Percentiles rank a stretch among this genome's conserved stretches.
Conservation (phyloP, 2,329 filamentous ascomycete species). For the Periconia sp. region DNA sequence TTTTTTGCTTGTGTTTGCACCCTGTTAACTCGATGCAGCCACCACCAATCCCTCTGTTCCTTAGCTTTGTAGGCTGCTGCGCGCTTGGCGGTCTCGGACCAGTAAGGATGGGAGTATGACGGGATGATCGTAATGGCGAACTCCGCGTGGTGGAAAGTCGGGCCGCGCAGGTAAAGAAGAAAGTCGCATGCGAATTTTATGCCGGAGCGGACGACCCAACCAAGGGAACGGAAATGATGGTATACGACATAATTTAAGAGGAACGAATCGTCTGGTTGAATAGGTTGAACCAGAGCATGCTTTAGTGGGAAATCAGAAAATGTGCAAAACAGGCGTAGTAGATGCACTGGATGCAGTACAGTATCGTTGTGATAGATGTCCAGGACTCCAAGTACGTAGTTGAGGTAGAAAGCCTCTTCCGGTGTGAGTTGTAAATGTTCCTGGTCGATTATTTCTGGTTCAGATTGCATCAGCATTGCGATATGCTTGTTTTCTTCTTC, state of each 20-base stretch:
- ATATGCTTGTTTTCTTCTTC: constrained; percentile 19
- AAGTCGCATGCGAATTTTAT: constrained; percentile 96
- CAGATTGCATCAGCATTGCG: constrained; percentile 7
- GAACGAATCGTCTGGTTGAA: constrained; percentile 81
- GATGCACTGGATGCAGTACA: constrained; percentile 59
- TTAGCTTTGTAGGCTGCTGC: constrained; percentile 59
- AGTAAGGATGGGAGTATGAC: constrained; percentile 76
- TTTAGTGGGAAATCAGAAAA: constrained; percentile 67
- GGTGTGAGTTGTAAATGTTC: constrained; percentile 92
- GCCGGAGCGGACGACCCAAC: constrained; percentile 91
- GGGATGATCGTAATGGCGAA: constrained; percentile 88
- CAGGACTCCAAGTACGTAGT: constrained; percentile 79
- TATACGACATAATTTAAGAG: constrained; percentile 87
- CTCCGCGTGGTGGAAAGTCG: constrained; percentile 93
- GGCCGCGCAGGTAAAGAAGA: constrained; percentile 90
- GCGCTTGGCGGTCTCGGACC: constrained; percentile 60
- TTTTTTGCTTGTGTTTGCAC: constrained; percentile 91
- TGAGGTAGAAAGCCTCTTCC: constrained; percentile 91
- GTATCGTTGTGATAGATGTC: constrained; percentile 56
- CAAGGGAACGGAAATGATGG: constrained; percentile 93
- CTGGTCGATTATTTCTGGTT: constrained; percentile 48
- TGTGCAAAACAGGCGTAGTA: constrained; percentile 65
- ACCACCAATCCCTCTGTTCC: constrained; percentile 70
- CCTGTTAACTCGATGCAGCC: constrained; percentile 87
- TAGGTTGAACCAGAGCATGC: constrained; percentile 23